phyloP scores from a whole-genome alignment of 2,329 filamentous ascomycete genomes.

The Pseudogymnoascus sp. region DNA sequence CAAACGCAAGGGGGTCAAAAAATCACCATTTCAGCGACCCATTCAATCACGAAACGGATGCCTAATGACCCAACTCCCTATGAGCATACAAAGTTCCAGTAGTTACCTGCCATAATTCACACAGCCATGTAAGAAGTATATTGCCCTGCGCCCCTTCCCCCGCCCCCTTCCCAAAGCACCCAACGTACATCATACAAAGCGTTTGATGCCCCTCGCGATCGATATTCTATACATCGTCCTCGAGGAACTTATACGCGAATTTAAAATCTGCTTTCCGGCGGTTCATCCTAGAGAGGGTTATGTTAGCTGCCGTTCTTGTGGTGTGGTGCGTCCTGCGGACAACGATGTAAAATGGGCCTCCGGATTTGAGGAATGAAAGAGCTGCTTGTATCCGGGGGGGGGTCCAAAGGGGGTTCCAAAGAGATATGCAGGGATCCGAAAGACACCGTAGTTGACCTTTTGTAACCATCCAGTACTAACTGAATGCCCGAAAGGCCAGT shows the following conservation, averaged over 20 bases:
- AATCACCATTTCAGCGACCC: neutral
- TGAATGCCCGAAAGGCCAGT: neutral
- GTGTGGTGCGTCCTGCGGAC: neutral
- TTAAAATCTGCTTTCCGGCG: conserved; percentile 96
- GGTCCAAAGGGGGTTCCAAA: neutral
- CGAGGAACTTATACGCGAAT: conserved; percentile 95
- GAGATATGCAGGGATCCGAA: conserved; percentile 2
- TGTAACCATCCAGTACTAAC: conserved; percentile 4
- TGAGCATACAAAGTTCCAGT: conserved; percentile 3
- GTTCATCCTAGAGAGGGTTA: conserved; percentile 70
- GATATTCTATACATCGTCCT: conserved; percentile 69
- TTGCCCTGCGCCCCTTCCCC: neutral
- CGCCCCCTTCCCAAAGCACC: neutral
- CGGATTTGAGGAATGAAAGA: neutral
- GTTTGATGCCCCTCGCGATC: conserved; percentile 56
- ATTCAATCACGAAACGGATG: neutral
- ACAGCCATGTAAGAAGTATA: conserved; percentile 8
- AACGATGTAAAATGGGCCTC: conserved; percentile 7
- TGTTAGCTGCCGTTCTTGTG: neutral
- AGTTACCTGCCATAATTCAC: conserved; percentile 5
- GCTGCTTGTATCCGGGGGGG: neutral
- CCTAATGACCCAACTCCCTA: neutral
- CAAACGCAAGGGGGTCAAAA: conserved; percentile 1
- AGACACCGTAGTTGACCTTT: neutral
- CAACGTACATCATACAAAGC: conserved; percentile 3